Conservation (phyloP, 2,329 filamentous ascomycete species). For the Passalora sequoiae region DNA sequence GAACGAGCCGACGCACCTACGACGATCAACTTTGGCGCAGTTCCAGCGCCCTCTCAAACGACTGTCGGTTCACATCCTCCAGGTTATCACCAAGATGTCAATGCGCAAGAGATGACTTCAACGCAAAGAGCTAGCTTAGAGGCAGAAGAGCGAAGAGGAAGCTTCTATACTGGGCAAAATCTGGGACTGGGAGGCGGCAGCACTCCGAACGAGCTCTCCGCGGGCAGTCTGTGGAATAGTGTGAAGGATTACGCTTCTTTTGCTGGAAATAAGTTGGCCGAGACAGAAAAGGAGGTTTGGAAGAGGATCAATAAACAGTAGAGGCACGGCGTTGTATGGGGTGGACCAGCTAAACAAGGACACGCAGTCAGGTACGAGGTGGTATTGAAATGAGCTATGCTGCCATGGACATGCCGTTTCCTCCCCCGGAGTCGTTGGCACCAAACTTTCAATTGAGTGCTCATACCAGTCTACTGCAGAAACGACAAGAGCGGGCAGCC, state of each 20-base stretch:
- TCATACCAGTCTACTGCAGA: no score
- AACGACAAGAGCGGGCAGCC: no score
- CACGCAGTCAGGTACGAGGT: no score
- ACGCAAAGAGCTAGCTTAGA: constrained; percentile 33
- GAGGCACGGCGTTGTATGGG: no score
- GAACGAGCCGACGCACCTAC: constrained; percentile 30
- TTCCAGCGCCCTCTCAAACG: constrained; percentile 24
- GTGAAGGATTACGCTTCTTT: constrained; percentile 41
- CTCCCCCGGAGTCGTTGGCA: no score
- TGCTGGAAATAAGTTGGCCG: constrained; percentile 39
- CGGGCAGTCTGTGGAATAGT: constrained; percentile 31
- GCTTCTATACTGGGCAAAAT: constrained; percentile 8
- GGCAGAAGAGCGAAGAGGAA: constrained; percentile 23
- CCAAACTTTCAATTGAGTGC: no score
- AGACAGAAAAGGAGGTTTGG: constrained; percentile 47
- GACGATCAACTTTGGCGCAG: constrained; percentile 37
- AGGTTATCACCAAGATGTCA: constrained; percentile 45
- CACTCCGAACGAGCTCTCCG: constrained; percentile 16
- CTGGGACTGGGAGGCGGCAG: constrained; percentile 24
- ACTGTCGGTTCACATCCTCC: constrained; percentile 38
- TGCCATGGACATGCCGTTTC: no score
- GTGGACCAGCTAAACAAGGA: no score
- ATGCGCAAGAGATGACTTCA: constrained; percentile 39
- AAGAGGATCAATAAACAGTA: constrained; percentile 38
- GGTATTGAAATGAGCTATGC: no score